A percentile compares a stretch with the other conserved stretches of the same genome.
Evolutionary conservation across 805 yeast genomes (phyloP).

Genomic region (Kazachstania africana): DNA sequence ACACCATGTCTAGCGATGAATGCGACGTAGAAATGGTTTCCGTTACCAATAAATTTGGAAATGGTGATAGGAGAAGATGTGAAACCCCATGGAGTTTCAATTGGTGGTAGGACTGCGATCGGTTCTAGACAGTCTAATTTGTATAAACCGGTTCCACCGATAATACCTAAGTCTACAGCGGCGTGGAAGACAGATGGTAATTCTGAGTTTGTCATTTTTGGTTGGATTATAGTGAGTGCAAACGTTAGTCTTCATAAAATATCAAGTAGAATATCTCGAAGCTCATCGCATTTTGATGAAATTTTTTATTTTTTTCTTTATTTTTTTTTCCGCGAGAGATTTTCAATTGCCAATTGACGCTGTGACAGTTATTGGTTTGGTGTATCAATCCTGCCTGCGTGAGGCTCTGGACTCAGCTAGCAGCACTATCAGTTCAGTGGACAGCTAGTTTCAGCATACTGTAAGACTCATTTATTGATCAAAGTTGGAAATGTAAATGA

Average conservation of each 20-base stretch:
- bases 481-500: no score
- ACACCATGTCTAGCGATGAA: slow-evolving; percentile 91
- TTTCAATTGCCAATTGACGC: no score
- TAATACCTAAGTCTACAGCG: slow-evolving; percentile 65
- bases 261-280: no score
- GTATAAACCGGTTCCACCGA: slow-evolving; percentile 98
- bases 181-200: slow-evolving; percentile 17
- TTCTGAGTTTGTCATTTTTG: slow-evolving; percentile 20
- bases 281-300: not conserved
- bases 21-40: slow-evolving; percentile 57
- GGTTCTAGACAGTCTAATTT: slow-evolving; percentile 72
- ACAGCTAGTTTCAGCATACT: no score
- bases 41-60: slow-evolving; percentile 44
- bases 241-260: no score
- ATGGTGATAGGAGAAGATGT: slow-evolving; percentile 93
- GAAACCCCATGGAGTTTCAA: slow-evolving; percentile 94
- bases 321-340: not conserved
- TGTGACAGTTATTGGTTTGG: no score
- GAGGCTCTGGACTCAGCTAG: no score
- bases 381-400: no score
- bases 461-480: no score
- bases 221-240: no score
- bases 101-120: slow-evolving; percentile 62
- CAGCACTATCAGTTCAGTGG: no score
- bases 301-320: no score